A percentile compares a stretch with the other conserved stretches of the same genome.
Conservation (phyloP, 495 filamentous ascomycete genomes). For the Trichoderma parareesei region DNA sequence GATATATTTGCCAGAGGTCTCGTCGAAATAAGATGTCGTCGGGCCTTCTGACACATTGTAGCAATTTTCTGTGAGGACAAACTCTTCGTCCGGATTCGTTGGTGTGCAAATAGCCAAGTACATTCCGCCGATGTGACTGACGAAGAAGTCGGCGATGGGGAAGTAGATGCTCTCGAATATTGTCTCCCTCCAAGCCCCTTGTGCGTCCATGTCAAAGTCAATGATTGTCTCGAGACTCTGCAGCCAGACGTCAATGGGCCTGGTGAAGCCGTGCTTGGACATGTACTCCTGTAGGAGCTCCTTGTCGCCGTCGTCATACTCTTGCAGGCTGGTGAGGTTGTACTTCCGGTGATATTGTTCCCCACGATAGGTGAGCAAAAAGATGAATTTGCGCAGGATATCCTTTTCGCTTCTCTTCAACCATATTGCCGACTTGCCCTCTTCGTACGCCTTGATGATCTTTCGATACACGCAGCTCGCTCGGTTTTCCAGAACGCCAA, state of each 20-base stretch:
- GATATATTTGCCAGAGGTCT: constrained; percentile 19
- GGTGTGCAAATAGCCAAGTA: constrained; percentile 44
- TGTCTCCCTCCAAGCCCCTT: constrained; percentile 25
- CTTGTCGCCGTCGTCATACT: constrained; percentile 34
- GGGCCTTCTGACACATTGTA: constrained; percentile 44
- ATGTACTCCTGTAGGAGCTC: constrained; percentile 35
- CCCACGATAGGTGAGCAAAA: constrained; percentile 44
- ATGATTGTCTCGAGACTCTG: constrained; percentile 39
- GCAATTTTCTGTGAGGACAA: constrained; percentile 40
- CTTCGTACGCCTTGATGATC: constrained; percentile 25
- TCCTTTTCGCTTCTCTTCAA: constrained; percentile 34
- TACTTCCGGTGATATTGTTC: constrained; percentile 26
- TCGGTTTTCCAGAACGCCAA: constrained; percentile 27
- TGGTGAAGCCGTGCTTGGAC: constrained; percentile 32
- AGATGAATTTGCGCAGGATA: constrained; percentile 43
- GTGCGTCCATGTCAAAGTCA: constrained; percentile 36
- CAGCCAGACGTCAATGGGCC: constrained; percentile 46
- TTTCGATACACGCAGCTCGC: constrained; percentile 24
- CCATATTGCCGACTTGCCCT: constrained; percentile 20
- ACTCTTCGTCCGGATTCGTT: constrained; percentile 30
- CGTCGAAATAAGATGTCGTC: constrained; percentile 15
- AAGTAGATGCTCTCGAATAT: constrained; percentile 30
- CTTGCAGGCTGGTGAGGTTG: constrained; percentile 25
- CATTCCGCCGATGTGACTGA: constrained; percentile 25
- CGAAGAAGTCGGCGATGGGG: constrained; percentile 37